Base-by-base conservation (phyloP, 495 filamentous ascomycete species). In the Amphirosellinia nigrospora region DNA sequence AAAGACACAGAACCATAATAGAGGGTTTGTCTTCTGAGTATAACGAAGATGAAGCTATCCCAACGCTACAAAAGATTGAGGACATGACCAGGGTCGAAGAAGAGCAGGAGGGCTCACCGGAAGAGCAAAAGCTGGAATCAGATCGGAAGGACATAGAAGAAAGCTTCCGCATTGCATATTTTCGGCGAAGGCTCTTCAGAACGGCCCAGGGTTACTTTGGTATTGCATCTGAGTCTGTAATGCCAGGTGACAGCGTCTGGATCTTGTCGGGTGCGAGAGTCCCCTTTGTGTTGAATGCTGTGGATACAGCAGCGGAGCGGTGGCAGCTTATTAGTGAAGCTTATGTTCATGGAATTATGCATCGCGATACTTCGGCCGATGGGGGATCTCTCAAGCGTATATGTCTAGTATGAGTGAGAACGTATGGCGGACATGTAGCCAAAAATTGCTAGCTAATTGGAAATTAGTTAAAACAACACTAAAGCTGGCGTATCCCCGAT, bases 131-230 rank as follows among this genome's bases (percentile, higher is more conserved):
- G 43, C 8, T 71, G 30, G 69, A 68, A 21, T 45, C 28, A 9
- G 34, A 72, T 11, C 55, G 26, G 7, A 69, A 73, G 28, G 50
- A 72, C 2, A 73, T 72, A 15, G 53, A 58, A 34, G 58, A 66
- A 36, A 73, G 71, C 45, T 72, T 73, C 45, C 58, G 58, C 6
- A 26, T 69, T 23, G 70, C 71, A 2, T 71, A 71, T 71, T n/a
- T 32, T 30, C 16, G 66, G 13, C 43, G 69, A 46, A 55, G 65
- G 56, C 30, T 71, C 36, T 71, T 71, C 34, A 53, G 66, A n/a
- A 71, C 69, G 38, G 28, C 34, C 13, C 5, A 3, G n/a, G 66
- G 66, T 23, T 43, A 32, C 48, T 50, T 71, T 34, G 69, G 69
- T 26, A 48, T 71, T 13, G 43, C 63, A 36, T 50, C 45, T 23